phyloP scores from a whole-genome alignment of 1,284 basidiomycete species.

The Pyrrhoderma noxium region DNA sequence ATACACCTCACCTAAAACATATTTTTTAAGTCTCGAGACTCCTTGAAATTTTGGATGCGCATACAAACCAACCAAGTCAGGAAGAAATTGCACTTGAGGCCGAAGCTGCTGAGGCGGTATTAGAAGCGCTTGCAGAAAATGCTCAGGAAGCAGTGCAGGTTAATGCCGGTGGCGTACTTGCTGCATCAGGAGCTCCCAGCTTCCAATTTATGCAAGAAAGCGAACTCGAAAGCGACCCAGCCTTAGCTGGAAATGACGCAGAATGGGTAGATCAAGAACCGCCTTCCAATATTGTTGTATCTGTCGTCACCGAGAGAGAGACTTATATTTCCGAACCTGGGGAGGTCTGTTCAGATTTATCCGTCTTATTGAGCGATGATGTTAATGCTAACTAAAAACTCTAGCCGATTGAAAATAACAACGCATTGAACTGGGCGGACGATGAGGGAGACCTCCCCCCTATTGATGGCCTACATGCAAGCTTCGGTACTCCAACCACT shows the following conservation, averaged over 20 bases:
- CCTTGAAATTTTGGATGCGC: constrained; percentile 44
- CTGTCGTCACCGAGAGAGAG: constrained; percentile 27
- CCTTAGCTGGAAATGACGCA: constrained; percentile 38
- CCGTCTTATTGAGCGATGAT: constrained; percentile 5
- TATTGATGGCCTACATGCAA: constrained; percentile 47
- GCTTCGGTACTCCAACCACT: constrained; percentile 38
- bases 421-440: constrained; percentile 52
- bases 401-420: constrained; percentile 24
- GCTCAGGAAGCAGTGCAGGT: constrained; percentile 4
- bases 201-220: constrained; percentile 75
- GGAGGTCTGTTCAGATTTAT: constrained; percentile 22
- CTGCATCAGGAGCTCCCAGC: constrained; percentile 28
- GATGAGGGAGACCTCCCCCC: constrained; percentile 53
- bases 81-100: constrained; percentile 23
- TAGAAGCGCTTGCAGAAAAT: constrained; percentile 9
- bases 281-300: constrained; percentile 19
- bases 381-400: neutral
- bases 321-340: constrained; percentile 20
- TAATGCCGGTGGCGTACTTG: constrained; percentile 28
- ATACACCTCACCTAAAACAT: neutral
- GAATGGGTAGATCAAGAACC: constrained; percentile 43
- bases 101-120: constrained; percentile 6
- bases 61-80: constrained; percentile 41
- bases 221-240: constrained; percentile 49
- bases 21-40: constrained; percentile 45